phyloP scores from a whole-genome alignment of 495 filamentous ascomycete genomes.

The Aspergillus baeticus region DNA sequence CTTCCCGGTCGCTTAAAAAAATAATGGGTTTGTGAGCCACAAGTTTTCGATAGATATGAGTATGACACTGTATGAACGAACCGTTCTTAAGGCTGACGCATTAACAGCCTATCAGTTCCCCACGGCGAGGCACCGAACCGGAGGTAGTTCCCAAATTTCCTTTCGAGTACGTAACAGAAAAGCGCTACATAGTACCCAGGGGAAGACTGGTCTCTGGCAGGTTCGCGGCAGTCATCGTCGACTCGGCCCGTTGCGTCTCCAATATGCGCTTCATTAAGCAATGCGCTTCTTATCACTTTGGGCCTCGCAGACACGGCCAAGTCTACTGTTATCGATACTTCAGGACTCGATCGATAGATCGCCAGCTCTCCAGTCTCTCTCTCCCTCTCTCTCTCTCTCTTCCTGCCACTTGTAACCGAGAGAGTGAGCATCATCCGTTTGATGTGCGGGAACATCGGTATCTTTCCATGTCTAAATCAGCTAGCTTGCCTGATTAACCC shows the following conservation, averaged over 20 bases:
- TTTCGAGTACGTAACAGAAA: slow-evolving; percentile 9
- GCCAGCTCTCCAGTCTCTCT: background rate
- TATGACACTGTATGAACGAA: background rate
- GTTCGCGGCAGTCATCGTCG: background rate
- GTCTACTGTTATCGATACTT: background rate
- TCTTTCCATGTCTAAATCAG: slow-evolving; percentile 6
- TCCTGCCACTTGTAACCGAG: slow-evolving; percentile 12
- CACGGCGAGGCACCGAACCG: background rate
- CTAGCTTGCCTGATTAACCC: slow-evolving; percentile 4
- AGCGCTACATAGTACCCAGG: background rate
- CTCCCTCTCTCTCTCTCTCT: background rate
- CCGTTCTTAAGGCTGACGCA: background rate
- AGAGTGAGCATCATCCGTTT: slow-evolving; percentile 12
- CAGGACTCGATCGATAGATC: background rate
- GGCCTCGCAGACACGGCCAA: background rate
- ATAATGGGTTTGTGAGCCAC: too few species aligned
- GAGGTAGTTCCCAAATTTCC: background rate
- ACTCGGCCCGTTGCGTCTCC: background rate
- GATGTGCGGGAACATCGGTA: slow-evolving; percentile 8
- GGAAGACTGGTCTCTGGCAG: too few species aligned
- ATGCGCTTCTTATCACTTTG: background rate
- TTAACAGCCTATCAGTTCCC: background rate
- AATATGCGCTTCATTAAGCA: background rate
- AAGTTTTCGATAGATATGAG: background rate
- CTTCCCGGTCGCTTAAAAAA: too few species aligned